phyloP scores from a whole-genome alignment of 352 stramenopile genomes.

The Albugo laibachii region DNA sequence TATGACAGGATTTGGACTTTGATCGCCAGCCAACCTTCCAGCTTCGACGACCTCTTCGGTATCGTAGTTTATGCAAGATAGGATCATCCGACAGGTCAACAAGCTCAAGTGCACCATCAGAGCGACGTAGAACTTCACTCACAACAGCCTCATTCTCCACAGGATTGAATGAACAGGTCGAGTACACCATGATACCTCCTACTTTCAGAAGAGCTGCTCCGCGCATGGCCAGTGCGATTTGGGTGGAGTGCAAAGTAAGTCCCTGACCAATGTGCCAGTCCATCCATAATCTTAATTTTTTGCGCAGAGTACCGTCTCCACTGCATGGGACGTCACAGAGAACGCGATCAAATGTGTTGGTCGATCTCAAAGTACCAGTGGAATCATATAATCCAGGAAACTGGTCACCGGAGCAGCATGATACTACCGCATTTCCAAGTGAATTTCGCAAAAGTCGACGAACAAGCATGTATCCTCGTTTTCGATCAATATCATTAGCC shows the following conservation, averaged over 20 bases:
- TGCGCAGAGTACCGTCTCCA: conserved; percentile 95
- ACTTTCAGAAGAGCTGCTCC: conserved; percentile 80
- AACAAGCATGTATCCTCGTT: conserved; percentile 96
- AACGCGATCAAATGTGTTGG: conserved; percentile 94
- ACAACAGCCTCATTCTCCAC: conserved; percentile 99
- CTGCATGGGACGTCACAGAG: conserved; percentile 96
- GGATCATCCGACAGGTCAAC: conserved; percentile 64
- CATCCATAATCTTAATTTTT: conserved; percentile 89
- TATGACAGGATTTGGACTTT: conserved; percentile 72
- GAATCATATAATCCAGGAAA: conserved; percentile 83
- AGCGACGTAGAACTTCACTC: conserved; percentile 79
- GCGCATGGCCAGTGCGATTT: conserved; percentile 85
- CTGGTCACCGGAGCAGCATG: conserved; percentile 79
- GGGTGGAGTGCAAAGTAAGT: conserved; percentile 84
- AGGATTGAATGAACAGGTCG: conserved; percentile 96
- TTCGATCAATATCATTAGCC: conserved; percentile 92
- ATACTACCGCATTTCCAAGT: conserved; percentile 79
- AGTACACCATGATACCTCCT: conserved; percentile 88
- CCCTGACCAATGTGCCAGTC: conserved; percentile 85
- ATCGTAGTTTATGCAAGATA: not conserved
- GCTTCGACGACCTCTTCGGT: conserved; percentile 22
- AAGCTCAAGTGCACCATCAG: conserved; percentile 75
- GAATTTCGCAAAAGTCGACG: conserved; percentile 82
- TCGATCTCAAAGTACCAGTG: conserved; percentile 16
- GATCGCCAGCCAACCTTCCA: conserved; percentile 74